Base-by-base conservation (phyloP, 2,329 filamentous ascomycete species). In the Monosporascus sp. region DNA sequence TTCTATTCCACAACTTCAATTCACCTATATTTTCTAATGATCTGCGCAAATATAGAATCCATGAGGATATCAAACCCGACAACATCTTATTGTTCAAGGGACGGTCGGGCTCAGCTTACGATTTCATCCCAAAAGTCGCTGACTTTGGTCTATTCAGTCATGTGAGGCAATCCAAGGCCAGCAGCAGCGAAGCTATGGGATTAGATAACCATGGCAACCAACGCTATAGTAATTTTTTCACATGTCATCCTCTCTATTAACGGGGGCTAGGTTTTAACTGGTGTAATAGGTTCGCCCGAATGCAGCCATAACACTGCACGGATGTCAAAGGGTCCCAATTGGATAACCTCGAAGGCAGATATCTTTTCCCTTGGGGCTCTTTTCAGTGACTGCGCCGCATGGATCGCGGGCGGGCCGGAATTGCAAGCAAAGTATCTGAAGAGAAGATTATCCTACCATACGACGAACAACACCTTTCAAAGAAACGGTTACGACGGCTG, bases 31-130 rank as follows among this genome's bases (percentile, higher is more conserved):
- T 26, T 8, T 37, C 17, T 41, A 26, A 27, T 8, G 27, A 31
- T 7, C 3, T 49, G 14, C 48, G 38, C 49, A 22, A 47, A 16
- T 2, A 16, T 40, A 61, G 59, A 35, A 57, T 57, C 17, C 58
- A 60, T 43, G 56, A 60, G 54, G 59, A 61, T 37, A 59, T 61
- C 17, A 60, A 59, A 26, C 58, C 56, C 2, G 54, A 55, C 26
- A 60, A 61, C 20, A 60, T 60, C 22, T 31, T 60, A 5, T 51
- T 60, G 11, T 49, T 52, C 24, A 57, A 53, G 19, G 54, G 55
- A 6, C 5, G 40, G 3, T 55, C 59, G 5, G 43, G 37, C n/a
- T 59, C 57, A 8, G 49, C 31, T 31, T 61, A 55, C 38, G 59
- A 61, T 9, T 59, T 59, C 38, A 17, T 37, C n/a, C 52, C 59